Evolutionary conservation across 441 rosid species (phyloP).

Genomic region (Adansonia grandidieri): DNA sequence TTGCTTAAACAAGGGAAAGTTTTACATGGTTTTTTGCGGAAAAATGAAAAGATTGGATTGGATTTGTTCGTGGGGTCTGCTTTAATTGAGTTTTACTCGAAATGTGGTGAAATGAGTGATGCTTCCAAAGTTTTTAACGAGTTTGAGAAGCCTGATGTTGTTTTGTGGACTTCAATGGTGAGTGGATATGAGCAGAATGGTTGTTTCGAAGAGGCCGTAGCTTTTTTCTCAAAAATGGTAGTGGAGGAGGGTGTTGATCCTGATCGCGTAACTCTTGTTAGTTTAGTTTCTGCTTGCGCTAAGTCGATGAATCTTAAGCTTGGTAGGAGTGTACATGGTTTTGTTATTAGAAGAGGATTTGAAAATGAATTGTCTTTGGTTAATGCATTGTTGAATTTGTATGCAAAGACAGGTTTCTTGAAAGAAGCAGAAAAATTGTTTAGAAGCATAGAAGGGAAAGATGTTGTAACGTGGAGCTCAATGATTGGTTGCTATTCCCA

Average conservation of each 20-base stretch:
- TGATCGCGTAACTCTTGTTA: conserved; percentile 44
- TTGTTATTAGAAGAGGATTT: conserved; percentile 46
- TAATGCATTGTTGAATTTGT: conserved; percentile 53
- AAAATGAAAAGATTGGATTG: conserved; percentile 34
- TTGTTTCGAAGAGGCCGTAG: conserved; percentile 42
- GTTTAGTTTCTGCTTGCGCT: conserved; percentile 52
- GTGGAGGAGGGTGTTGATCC: conserved; percentile 33
- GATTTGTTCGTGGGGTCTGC: conserved; percentile 54
- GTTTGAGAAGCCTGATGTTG: conserved; percentile 48
- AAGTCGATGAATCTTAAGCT: conserved; percentile 42
- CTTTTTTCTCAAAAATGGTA: conserved; percentile 43
- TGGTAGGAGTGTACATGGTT: conserved; percentile 57
- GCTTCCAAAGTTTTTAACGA: conserved; percentile 47
- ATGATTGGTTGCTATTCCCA: conserved; percentile 47
- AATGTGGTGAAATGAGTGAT: conserved; percentile 41
- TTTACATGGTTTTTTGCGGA: conserved; percentile 46
- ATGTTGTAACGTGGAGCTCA: conserved; percentile 64
- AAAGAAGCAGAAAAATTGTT: conserved; percentile 42
- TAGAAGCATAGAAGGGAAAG: conserved; percentile 44
- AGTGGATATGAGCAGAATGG: conserved; percentile 54
- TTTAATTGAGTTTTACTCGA: conserved; percentile 49
- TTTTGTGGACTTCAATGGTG: conserved; percentile 59
- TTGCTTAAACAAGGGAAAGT: conserved; percentile 41
- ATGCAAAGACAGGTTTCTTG: conserved; percentile 44
- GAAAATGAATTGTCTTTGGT: conserved; percentile 35